phyloP scores from a whole-genome alignment of 2,329 filamentous ascomycete species.

The Blastomyces percursus region DNA sequence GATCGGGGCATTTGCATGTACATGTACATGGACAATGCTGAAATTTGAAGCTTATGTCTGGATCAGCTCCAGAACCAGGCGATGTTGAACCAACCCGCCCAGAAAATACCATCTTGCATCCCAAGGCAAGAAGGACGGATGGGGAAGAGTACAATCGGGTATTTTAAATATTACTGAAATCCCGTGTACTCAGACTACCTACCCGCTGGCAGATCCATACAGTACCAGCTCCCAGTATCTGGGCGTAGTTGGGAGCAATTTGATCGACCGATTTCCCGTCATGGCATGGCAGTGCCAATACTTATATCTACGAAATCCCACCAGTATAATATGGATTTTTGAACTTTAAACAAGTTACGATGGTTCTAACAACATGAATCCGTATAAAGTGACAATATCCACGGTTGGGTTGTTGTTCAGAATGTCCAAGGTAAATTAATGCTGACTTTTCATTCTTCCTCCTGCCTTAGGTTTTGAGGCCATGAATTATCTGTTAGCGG shows the following conservation, averaged over 20 bases:
- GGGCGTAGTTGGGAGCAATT: neutral
- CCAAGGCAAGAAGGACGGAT: neutral
- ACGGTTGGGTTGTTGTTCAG: neutral
- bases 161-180: neutral
- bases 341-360: neutral
- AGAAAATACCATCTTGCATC: neutral
- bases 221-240: too few species aligned
- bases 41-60: neutral
- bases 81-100: neutral
- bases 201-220: neutral
- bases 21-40: neutral
- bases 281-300: neutral
- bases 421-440: neutral
- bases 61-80: neutral
- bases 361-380: neutral
- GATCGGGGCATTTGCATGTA: neutral
- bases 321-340: neutral
- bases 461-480: neutral
- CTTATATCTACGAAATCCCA: neutral
- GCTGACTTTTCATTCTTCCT: neutral
- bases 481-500: neutral
- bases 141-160: neutral
- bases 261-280: neutral
- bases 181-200: neutral
- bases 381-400: neutral